Evolutionary conservation across 2,329 filamentous ascomycete species (phyloP).

Genomic region (Mollisia scopiformis): DNA sequence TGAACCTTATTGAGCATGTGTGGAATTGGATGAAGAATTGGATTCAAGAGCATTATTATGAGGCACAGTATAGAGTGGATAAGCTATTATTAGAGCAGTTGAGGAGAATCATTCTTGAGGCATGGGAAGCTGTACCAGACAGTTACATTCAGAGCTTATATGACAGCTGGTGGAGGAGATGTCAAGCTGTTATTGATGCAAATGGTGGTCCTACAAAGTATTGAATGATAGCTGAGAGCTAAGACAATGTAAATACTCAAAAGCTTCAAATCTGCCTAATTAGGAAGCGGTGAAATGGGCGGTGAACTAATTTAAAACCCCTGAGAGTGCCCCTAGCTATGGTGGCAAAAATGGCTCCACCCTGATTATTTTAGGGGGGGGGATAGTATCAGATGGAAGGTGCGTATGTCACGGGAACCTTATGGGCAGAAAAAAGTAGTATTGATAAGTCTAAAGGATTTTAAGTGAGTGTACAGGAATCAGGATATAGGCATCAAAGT

Average conservation of each 20-base stretch:
- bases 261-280: not conserved
- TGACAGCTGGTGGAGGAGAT: slow-evolving; percentile 10
- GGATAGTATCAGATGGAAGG: too few relatives aligned
- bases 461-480: too few relatives aligned
- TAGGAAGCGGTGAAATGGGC: not conserved
- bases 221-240: not conserved
- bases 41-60: slow-evolving; percentile 13
- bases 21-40: slow-evolving; percentile 18
- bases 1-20: slow-evolving; percentile 18
- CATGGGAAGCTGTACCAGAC: slow-evolving; percentile 10
- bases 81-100: slow-evolving; percentile 6
- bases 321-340: not conserved
- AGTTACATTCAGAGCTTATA: slow-evolving; percentile 11
- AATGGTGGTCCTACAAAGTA: slow-evolving; percentile 13
- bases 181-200: slow-evolving; percentile 17
- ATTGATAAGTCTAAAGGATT: too few relatives aligned
- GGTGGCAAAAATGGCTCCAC: not conserved
- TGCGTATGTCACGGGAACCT: too few relatives aligned
- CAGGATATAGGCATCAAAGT: too few relatives aligned
- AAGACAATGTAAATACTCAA: not conserved
- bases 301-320: not conserved
- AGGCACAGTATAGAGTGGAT: not conserved
- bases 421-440: too few relatives aligned
- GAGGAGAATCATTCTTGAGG: slow-evolving; percentile 1
- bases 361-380: not conserved